Evolutionary conservation across 108 stramenopile species (phyloP).

Genomic region (Phaeodactylum tricornutum): DNA sequence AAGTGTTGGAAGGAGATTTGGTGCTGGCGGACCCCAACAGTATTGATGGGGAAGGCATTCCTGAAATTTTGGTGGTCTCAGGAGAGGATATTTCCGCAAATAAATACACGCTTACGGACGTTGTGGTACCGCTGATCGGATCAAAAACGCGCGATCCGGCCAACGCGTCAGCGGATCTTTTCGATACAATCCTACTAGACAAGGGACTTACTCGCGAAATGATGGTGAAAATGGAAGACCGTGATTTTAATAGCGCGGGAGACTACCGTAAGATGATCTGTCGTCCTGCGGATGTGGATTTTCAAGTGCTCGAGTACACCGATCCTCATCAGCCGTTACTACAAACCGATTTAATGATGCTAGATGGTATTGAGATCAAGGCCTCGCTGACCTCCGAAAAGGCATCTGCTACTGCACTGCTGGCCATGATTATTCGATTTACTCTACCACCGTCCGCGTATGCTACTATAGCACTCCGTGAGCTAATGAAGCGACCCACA

Average conservation of each 20-base stretch:
- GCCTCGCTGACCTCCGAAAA: slow-evolving; percentile 5
- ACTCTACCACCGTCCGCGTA: slow-evolving; percentile 81
- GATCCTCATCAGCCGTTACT: slow-evolving; percentile 72
- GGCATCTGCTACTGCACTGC: slow-evolving; percentile 11
- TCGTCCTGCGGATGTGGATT: slow-evolving; percentile 54
- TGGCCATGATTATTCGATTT: slow-evolving; percentile 81
- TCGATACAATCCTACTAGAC: slow-evolving; percentile 42
- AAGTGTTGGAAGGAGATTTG: slow-evolving; percentile 56
- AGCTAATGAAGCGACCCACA: slow-evolving; percentile 76
- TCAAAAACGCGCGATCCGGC: slow-evolving; percentile 50
- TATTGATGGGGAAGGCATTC: slow-evolving; percentile 33
- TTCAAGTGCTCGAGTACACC: slow-evolving; percentile 45
- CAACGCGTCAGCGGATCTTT: slow-evolving; percentile 33
- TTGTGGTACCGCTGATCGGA: slow-evolving; percentile 80
- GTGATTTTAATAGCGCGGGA: slow-evolving; percentile 31
- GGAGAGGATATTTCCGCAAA: slow-evolving; percentile 47
- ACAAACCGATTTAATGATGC: slow-evolving; percentile 78
- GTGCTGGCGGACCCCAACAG: slow-evolving; percentile 44
- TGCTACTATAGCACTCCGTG: slow-evolving; percentile 83
- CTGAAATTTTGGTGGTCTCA: slow-evolving; percentile 33
- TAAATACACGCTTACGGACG: slow-evolving; percentile 59
- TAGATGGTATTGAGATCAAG: slow-evolving; percentile 13
- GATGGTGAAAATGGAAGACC: slow-evolving; percentile 42
- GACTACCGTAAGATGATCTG: slow-evolving; percentile 80
- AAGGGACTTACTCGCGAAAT: slow-evolving; percentile 25